Conservation (phyloP, 352 stramenopile genomes). For the Phytophthora sp. region DNA sequence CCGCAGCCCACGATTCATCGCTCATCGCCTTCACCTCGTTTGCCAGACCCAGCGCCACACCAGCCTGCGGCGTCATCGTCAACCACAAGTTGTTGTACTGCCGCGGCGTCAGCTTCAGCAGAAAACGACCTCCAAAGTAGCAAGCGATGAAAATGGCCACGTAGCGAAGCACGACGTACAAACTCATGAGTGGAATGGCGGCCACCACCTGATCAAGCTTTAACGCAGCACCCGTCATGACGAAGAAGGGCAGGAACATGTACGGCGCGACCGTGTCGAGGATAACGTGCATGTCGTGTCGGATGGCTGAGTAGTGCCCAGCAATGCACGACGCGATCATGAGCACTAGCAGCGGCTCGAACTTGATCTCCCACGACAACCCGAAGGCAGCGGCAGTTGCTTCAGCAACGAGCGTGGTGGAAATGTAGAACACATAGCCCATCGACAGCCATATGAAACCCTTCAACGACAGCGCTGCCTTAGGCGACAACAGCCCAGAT, state of each 20-base stretch:
- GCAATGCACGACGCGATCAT: constrained; percentile 72
- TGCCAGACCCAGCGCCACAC: constrained; percentile 61
- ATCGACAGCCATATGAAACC: constrained; percentile 71
- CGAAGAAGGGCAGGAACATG: constrained; percentile 80
- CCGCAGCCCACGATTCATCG: constrained; percentile 55
- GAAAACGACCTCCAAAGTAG: constrained; percentile 59
- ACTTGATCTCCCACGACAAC: constrained; percentile 72
- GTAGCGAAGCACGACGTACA: constrained; percentile 67
- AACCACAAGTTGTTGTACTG: constrained; percentile 83
- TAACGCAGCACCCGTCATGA: constrained; percentile 70
- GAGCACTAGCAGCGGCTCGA: constrained; percentile 68
- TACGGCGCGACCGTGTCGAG: constrained; percentile 67
- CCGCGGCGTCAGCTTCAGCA: constrained; percentile 57
- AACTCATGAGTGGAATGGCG: constrained; percentile 67
- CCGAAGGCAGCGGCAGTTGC: constrained; percentile 51
- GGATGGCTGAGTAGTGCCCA: constrained; percentile 58
- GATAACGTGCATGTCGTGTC: constrained; percentile 80
- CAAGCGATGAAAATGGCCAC: constrained; percentile 69
- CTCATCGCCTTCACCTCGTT: constrained; percentile 66
- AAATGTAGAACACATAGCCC: constrained; percentile 69
- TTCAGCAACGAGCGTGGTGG: constrained; percentile 51
- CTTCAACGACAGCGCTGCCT: constrained; percentile 53
- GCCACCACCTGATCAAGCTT: constrained; percentile 73
- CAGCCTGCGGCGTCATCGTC: constrained; percentile 72
- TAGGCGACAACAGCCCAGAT: constrained; percentile 19